Percentiles rank a stretch among this genome's conserved stretches.
phyloP scores from a whole-genome alignment of 106 monocot genomes.

The Allium sativum region DNA sequence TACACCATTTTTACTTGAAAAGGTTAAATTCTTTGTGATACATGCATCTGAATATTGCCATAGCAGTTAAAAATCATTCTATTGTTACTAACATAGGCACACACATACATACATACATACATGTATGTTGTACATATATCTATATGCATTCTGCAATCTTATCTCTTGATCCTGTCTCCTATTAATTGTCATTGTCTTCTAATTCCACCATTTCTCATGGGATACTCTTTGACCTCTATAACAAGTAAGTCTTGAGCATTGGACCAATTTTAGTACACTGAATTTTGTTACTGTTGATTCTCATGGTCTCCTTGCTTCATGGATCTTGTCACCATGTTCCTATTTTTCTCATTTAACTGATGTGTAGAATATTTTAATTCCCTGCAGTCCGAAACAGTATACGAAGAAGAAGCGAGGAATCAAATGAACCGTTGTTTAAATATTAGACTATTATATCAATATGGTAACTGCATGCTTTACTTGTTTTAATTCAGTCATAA shows the following conservation, averaged over 20 bases:
- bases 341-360: neutral
- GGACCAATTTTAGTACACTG: constrained; percentile 1
- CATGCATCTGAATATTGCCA: no score
- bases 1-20: no score
- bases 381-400: neutral
- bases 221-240: constrained; percentile 1
- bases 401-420: neutral
- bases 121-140: no score
- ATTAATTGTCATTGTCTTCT: neutral
- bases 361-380: neutral
- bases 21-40: no score
- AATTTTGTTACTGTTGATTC: neutral
- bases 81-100: no score
- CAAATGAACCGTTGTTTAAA: neutral
- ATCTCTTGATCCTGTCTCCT: neutral
- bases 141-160: neutral
- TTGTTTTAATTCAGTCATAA: neutral
- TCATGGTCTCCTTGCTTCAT: neutral
- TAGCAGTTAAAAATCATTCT: no score
- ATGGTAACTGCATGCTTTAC: neutral
- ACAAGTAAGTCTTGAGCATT: neutral
- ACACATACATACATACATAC: no score
- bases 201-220: neutral
- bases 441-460: neutral
- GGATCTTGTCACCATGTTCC: neutral